Base-by-base conservation (phyloP, 805 yeast species). In the Candida jianshihensis region DNA sequence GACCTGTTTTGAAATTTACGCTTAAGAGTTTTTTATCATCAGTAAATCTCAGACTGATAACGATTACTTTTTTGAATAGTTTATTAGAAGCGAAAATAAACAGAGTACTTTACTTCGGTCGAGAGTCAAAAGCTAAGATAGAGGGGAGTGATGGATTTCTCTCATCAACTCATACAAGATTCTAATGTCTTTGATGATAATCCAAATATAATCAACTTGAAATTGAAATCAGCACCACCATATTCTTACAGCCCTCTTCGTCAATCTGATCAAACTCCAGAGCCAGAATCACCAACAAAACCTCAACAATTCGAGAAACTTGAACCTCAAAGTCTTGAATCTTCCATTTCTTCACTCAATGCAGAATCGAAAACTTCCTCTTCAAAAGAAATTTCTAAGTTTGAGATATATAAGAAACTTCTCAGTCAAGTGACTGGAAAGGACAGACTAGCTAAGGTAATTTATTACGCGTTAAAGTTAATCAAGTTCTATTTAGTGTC, bases 361-460 rank as follows among this genome's bases (percentile, higher is more conserved):
- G 31, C 10, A 12, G 22, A 28, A 11, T 9, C 31, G 6, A 11
- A 24, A 12, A 17, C 22, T n/a, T 19, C 26, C 17, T 30, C 38
- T 34, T 24, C 18, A 9, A 15, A 28, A 12, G 16, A 35, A 9
- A 14, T 38, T n/a, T 26, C 42, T 14, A 47, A 39, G 22, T 37
- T 50, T 26, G 78, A 71, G 32, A 61, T 79, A 6, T 59, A 77
- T 35, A 68, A 78, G 58, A 63, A 65, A 24, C 57, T 80, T 53
- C 53, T 79, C 35, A 71, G 71, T 35, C 68, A 70, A 32, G 53
- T 81, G 19, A 68, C 74, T 2, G 90, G 90, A 34, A 82, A 81
- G 53, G 92, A 82, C 49, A 79, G 80, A 50, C 40, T 80, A 42
- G 82, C 84, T 18, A 82, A 82, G 46, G 62, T 77, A 9, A 61